A percentile compares a stretch with the other conserved stretches of the same genome.
phyloP scores from a whole-genome alignment of 2,329 filamentous ascomycete species.

The Hyphodiscus sp. region DNA sequence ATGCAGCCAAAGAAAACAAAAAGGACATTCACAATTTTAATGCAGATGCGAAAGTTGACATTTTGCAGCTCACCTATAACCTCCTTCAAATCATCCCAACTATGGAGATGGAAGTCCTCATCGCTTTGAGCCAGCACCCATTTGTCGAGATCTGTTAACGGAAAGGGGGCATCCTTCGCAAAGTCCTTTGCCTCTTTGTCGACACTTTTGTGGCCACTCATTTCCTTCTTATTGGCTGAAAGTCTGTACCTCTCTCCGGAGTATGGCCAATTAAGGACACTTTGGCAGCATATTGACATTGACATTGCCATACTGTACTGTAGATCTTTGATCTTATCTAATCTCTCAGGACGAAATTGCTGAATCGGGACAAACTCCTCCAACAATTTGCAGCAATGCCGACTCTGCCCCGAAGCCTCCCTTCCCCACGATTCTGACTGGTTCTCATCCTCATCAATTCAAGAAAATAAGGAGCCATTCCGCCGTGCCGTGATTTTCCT shows the following conservation, averaged over 20 bases:
- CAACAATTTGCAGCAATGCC: neutral
- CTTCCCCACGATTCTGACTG: constrained; percentile 3
- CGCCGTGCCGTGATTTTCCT: neutral
- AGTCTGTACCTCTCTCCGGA: neutral
- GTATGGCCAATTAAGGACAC: no score
- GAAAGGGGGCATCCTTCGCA: constrained; percentile 39
- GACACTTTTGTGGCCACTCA: neutral
- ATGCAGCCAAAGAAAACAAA: no score
- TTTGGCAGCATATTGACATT: no score
- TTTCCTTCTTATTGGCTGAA: neutral
- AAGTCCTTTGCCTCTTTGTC: neutral
- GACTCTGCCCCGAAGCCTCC: neutral
- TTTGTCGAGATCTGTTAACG: constrained; percentile 52
- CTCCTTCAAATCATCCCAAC: constrained; percentile 66
- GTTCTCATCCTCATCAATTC: constrained; percentile 1
- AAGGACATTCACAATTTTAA: neutral
- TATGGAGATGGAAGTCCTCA: constrained; percentile 60
- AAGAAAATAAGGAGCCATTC: constrained; percentile 1
- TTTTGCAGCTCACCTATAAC: constrained; percentile 50
- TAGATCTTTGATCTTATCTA: constrained; percentile 5
- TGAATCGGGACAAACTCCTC: neutral
- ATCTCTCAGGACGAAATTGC: neutral
- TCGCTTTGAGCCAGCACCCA: constrained; percentile 59
- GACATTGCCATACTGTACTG: neutral
- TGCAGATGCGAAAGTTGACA: neutral